Evolutionary conservation across 2,329 filamentous ascomycete genomes (phyloP).

Genomic region (Herpotrichia juniperi): DNA sequence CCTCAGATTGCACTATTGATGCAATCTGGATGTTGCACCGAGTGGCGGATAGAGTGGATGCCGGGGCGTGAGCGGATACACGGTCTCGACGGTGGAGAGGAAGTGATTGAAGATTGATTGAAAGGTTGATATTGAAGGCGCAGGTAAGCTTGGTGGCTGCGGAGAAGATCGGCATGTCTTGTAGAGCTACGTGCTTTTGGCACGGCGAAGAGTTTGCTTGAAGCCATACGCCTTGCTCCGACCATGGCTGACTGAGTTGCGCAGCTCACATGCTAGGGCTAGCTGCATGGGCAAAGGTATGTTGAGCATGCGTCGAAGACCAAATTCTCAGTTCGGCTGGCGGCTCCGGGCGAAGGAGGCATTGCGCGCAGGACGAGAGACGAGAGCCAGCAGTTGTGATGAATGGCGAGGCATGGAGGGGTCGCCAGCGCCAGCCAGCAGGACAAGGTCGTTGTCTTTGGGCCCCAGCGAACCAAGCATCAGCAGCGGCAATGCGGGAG

Average conservation of each 20-base stretch:
- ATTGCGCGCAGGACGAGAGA: background rate
- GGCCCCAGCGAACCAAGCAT: background rate
- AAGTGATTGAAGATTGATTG: background rate
- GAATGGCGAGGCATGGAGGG: too few species aligned
- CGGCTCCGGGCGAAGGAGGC: background rate
- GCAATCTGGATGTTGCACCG: slow-evolving; percentile 1
- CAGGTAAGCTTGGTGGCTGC: background rate
- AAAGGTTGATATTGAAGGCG: background rate
- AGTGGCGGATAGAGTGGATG: slow-evolving; percentile 3
- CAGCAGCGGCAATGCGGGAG: slow-evolving; percentile 15
- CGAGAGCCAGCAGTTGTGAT: too few species aligned
- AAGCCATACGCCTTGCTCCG: too few species aligned
- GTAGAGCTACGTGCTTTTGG: background rate
- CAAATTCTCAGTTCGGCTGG: slow-evolving; percentile 4
- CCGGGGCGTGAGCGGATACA: background rate
- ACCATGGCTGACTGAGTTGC: too few species aligned
- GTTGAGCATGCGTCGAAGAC: slow-evolving; percentile 19
- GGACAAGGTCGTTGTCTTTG: background rate
- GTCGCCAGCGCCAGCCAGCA: too few species aligned
- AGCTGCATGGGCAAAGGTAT: slow-evolving; percentile 22
- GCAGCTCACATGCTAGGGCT: slow-evolving; percentile 1
- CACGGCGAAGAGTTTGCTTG: slow-evolving; percentile 2
- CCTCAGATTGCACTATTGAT: slow-evolving; percentile 2
- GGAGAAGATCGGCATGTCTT: background rate
- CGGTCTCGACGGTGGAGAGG: background rate